phyloP scores from a whole-genome alignment of 1,139 yeast species.

The Blastobotrys ciferrii region DNA sequence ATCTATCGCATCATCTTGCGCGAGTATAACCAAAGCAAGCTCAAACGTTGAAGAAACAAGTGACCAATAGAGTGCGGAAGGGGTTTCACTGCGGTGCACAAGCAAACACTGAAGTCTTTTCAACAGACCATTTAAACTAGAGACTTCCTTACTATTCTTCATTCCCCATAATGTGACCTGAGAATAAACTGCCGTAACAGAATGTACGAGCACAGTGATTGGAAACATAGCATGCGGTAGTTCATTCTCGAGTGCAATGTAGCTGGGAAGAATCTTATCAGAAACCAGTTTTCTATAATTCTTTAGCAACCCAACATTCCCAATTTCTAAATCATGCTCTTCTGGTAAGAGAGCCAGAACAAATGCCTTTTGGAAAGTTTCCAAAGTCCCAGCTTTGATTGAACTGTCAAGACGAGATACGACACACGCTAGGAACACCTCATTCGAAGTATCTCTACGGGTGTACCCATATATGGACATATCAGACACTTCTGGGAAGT shows the following conservation, averaged over 20 bases:
- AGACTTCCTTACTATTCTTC: neutral
- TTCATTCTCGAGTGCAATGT: neutral
- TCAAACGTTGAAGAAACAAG: conserved; percentile 1
- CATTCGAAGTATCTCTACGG: neutral
- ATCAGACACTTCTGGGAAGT: conserved; percentile 6
- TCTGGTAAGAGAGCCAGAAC: neutral
- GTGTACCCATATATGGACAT: conserved; percentile 1
- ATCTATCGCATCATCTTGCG: neutral
- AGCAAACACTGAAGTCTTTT: neutral
- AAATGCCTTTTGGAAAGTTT: conserved; percentile 4
- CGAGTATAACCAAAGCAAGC: too few species aligned
- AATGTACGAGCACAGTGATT: neutral
- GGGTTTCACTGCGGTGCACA: neutral
- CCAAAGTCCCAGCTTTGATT: neutral
- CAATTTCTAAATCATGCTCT: neutral
- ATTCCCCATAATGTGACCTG: neutral
- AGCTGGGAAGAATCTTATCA: neutral
- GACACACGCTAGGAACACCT: neutral
- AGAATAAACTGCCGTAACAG: neutral
- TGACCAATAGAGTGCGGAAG: neutral
- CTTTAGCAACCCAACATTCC: neutral
- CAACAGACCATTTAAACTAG: neutral
- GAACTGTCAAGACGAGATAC: conserved; percentile 5
- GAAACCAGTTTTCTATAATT: conserved; percentile 2
- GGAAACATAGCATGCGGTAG: neutral